Evolutionary conservation across 1,284 basidiomycete genomes (phyloP).

Genomic region (Cryptococcus hybrid): DNA sequence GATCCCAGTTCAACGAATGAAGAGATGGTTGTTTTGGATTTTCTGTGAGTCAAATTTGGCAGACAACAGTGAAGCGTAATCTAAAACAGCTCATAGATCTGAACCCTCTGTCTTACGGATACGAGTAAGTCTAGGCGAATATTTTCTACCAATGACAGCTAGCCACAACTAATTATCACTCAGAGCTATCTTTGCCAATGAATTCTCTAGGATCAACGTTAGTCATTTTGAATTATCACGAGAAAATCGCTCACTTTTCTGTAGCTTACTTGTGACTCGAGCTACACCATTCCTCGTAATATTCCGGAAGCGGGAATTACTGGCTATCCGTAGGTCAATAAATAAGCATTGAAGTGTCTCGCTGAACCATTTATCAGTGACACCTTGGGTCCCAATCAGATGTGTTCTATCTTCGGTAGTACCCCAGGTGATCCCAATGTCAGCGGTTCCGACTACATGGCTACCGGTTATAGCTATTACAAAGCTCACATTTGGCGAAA

Average conservation of each 20-base stretch:
- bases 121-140: conserved; percentile 51
- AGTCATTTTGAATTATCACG: conserved; percentile 13
- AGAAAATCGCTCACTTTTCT: conserved; percentile 1
- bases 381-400: conserved; percentile 49
- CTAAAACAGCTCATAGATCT: conserved; percentile 49
- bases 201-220: conserved; percentile 69
- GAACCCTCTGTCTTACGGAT: conserved; percentile 70
- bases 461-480: conserved; percentile 42
- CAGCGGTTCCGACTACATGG: conserved; percentile 48
- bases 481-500: conserved; percentile 47
- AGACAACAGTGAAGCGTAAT: neutral
- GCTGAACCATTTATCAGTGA: conserved; percentile 2
- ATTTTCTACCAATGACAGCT: neutral
- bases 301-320: conserved; percentile 55
- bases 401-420: conserved; percentile 47
- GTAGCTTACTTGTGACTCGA: conserved; percentile 65
- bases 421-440: conserved; percentile 37
- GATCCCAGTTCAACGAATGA: conserved; percentile 65
- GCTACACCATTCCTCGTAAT: conserved; percentile 69
- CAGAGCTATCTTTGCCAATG: conserved; percentile 71
- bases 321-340: conserved; percentile 62
- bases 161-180: neutral
- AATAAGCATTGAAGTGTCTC: neutral
- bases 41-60: conserved; percentile 21
- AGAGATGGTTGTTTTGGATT: conserved; percentile 86